Evolutionary conservation across 495 filamentous ascomycete species (phyloP).

Genomic region (Massariosphaeria phaeospora): DNA sequence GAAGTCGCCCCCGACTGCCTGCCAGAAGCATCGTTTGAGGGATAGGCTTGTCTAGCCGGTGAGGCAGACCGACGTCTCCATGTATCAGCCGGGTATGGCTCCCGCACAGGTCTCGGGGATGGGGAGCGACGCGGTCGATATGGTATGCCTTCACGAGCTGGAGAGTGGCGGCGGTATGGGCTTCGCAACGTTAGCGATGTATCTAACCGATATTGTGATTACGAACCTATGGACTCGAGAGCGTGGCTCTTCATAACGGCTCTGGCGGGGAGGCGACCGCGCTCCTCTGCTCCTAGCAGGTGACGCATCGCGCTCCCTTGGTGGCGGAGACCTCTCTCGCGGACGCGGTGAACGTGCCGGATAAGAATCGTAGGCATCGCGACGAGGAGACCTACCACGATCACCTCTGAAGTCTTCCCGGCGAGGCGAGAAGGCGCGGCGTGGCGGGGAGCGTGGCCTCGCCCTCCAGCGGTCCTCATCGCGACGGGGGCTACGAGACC

Average conservation of each 20-base stretch:
- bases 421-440: slow-evolving; percentile 35
- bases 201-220: neutral
- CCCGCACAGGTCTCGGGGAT: slow-evolving; percentile 37
- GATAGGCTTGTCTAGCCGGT: slow-evolving; percentile 27
- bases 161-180: slow-evolving; percentile 33
- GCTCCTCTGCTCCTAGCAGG: slow-evolving; percentile 34
- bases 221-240: slow-evolving; percentile 28
- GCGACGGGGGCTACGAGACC: slow-evolving; percentile 39
- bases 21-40: slow-evolving; percentile 35
- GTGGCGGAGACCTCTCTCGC: slow-evolving; percentile 37
- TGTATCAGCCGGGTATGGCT: slow-evolving; percentile 34
- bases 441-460: slow-evolving; percentile 40
- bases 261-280: slow-evolving; percentile 33
- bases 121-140: slow-evolving; percentile 36
- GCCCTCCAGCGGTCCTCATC: slow-evolving; percentile 34
- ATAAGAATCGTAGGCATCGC: slow-evolving; percentile 27
- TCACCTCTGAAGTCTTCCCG: slow-evolving; percentile 33
- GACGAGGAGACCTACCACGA: slow-evolving; percentile 32
- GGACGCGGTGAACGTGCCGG: slow-evolving; percentile 29
- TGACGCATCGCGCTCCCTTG: slow-evolving; percentile 37
- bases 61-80: slow-evolving; percentile 41
- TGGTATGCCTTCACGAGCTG: slow-evolving; percentile 25
- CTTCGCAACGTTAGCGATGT: slow-evolving; percentile 9
- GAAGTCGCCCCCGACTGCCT: slow-evolving; percentile 38
- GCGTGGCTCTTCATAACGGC: slow-evolving; percentile 35